Evolutionary conservation across 1,284 basidiomycete species (phyloP).

Genomic region (Erythrobasidium hasegawianum): DNA sequence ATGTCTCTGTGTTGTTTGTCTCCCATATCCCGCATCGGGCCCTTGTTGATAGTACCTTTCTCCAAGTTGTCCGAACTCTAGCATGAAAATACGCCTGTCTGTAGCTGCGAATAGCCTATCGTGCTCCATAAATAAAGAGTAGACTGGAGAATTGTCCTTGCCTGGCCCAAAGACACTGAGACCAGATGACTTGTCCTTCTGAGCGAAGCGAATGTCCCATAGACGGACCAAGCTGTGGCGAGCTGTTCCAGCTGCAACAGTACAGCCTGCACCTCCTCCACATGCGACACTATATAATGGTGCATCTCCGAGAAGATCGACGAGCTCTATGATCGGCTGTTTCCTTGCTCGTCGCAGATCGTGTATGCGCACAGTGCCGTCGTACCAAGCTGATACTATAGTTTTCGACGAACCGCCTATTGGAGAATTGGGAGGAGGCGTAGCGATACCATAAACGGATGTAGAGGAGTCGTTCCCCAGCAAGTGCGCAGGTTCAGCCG

Average conservation of each 20-base stretch:
- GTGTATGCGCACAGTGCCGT: conserved; percentile 24
- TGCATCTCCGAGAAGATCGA: conserved; percentile 26
- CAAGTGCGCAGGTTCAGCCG: not conserved
- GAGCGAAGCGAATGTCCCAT: conserved; percentile 26
- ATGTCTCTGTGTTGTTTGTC: no score
- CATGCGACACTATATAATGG: conserved; percentile 26
- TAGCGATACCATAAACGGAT: conserved; percentile 22
- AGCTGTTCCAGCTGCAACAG: conserved; percentile 26
- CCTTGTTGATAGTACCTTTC: not conserved
- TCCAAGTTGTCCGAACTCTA: conserved; percentile 9
- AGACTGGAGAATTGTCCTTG: conserved; percentile 28
- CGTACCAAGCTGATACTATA: conserved; percentile 25
- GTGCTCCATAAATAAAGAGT: conserved; percentile 26
- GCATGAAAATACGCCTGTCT: conserved; percentile 24
- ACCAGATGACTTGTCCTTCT: conserved; percentile 8
- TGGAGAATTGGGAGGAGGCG: conserved; percentile 19
- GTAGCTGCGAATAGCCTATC: conserved; percentile 29
- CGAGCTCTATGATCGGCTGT: conserved; percentile 4
- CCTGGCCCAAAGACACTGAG: conserved; percentile 27
- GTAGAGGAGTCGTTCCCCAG: conserved; percentile 6
- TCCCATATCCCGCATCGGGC: no score
- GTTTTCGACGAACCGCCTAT: conserved; percentile 4
- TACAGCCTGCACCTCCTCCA: conserved; percentile 29
- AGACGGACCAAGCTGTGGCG: conserved; percentile 19
- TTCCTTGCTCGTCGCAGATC: conserved; percentile 7